A percentile compares a stretch with the other conserved stretches of the same genome.
phyloP scores from a whole-genome alignment of 2,329 filamentous ascomycete genomes.

The Pyrenophora seminiperda region DNA sequence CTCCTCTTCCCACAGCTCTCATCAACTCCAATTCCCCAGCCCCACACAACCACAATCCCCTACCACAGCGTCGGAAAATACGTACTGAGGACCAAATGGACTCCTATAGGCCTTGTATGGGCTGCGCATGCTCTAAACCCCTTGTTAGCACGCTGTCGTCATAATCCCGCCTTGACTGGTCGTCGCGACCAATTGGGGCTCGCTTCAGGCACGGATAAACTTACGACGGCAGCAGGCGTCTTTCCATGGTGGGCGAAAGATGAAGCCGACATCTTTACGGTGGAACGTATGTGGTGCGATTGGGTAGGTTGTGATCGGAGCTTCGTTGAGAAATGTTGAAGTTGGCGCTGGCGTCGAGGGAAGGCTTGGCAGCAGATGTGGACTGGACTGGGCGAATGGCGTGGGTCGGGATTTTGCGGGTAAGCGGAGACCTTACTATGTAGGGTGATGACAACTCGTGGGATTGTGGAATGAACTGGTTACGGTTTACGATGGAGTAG shows the following conservation, averaged over 20 bases:
- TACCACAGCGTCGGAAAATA: constrained; percentile 19
- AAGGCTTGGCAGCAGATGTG: constrained; percentile 14
- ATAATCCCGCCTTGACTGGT: neutral
- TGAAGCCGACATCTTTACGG: constrained; percentile 26
- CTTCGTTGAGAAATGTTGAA: constrained; percentile 13
- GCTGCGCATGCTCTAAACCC: constrained; percentile 39
- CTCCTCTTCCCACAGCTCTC: constrained; percentile 2
- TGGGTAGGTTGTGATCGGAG: constrained; percentile 5
- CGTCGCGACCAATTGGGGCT: neutral
- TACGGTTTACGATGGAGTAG: no score
- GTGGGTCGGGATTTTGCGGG: constrained; percentile 30
- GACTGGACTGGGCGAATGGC: constrained; percentile 21
- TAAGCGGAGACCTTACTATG: neutral
- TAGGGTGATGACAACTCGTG: neutral
- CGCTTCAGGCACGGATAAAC: neutral
- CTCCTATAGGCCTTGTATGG: constrained; percentile 59
- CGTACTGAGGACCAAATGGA: constrained; percentile 64
- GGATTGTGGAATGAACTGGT: no score
- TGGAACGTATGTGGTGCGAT: constrained; percentile 19
- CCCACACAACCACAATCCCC: neutral
- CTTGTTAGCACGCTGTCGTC: constrained; percentile 23
- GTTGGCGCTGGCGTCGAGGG: constrained; percentile 13
- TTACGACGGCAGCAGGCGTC: constrained; percentile 39
- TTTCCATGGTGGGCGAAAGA: constrained; percentile 29
- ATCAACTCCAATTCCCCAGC: neutral